Evolutionary conservation across 306 rosid genomes (phyloP), one percentile per base, ranked within the genome.

Genomic region (Cicer arietinum): DNA sequence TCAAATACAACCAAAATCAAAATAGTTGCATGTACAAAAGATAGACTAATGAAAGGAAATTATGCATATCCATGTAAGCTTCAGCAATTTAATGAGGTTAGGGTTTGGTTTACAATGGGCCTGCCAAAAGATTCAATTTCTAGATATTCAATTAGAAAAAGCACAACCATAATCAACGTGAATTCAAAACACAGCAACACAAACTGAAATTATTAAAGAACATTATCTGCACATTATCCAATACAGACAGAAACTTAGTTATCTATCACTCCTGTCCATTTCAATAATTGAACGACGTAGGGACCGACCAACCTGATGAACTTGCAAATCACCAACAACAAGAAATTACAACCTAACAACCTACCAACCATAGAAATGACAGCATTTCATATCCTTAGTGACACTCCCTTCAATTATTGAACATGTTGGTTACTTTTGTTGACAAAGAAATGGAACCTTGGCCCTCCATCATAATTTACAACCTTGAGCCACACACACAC

Each of bases 271-370:
- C 57, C 57, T 51, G 53, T 52, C 65, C 30, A 44, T 52, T 73
- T 70, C 79, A 76, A 77, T 50, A 73, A 80, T 54, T 68, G 57
- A 61, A 67, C 41, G 42, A 6, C 6, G 44, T 64, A 58, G 73
- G 64, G 54, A 67, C 46, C 79, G 40, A 64, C 80, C 44, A 84
- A 71, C 37, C 48, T 30, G 60, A 39, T 62, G 51, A 59, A 9
- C 73, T 65, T 17, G 56, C 63, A 75, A 76, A 75, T 47, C 76
- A 65, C 30, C 76, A 67, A 71, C 17, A 48, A 47, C 69, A 79
- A 42, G 71, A 56, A 79, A 58, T 14, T 71, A 67, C 64, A 80
- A 76, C 65, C 76, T 73, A 77, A n/a, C 72, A 77, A 79, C 71
- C 76, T 68, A 77, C 40, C 73, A 81, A 78, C 72, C 81, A 77